Conservation (phyloP, 345 rosid species). For the Lepidium sativum region DNA sequence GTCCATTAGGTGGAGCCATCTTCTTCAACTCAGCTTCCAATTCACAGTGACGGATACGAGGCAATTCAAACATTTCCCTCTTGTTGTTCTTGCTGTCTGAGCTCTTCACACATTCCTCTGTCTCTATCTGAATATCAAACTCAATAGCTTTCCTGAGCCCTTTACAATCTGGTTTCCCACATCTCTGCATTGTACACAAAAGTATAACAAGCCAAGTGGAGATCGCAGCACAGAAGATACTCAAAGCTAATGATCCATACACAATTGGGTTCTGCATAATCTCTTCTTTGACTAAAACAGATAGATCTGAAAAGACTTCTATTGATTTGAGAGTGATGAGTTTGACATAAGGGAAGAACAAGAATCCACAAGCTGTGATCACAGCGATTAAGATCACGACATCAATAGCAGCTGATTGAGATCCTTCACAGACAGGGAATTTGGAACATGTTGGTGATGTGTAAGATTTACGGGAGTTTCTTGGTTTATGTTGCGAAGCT, state of each 20-base stretch:
- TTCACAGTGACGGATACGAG: conserved; percentile 59
- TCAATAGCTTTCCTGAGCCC: conserved; percentile 80
- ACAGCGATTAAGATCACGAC: conserved; percentile 69
- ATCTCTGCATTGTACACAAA: conserved; percentile 52
- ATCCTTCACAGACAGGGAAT: conserved; percentile 50
- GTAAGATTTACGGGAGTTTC: conserved; percentile 33
- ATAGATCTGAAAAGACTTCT: conserved; percentile 32
- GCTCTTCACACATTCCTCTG: conserved; percentile 76
- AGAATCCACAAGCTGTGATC: conserved; percentile 60
- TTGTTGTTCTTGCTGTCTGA: conserved; percentile 34
- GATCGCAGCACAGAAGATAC: conserved; percentile 51
- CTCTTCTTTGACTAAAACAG: conserved; percentile 51
- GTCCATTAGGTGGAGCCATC: conserved; percentile 80
- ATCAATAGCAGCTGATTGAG: conserved; percentile 71
- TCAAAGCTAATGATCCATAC: conserved; percentile 60
- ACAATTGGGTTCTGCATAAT: conserved; percentile 51
- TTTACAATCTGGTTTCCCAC: conserved; percentile 72
- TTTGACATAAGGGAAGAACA: conserved; percentile 60
- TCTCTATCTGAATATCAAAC: conserved; percentile 88
- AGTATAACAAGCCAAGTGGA: conserved; percentile 55
- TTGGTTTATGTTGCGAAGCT: conserved; percentile 34
- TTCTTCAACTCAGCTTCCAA: conserved; percentile 72
- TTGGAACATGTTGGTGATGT: conserved; percentile 32
- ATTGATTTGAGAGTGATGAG: conserved; percentile 29
- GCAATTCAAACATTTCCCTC: conserved; percentile 46